Evolutionary conservation across 164 flowering plant genomes (phyloP).

Genomic region (Berberis thunbergii): DNA sequence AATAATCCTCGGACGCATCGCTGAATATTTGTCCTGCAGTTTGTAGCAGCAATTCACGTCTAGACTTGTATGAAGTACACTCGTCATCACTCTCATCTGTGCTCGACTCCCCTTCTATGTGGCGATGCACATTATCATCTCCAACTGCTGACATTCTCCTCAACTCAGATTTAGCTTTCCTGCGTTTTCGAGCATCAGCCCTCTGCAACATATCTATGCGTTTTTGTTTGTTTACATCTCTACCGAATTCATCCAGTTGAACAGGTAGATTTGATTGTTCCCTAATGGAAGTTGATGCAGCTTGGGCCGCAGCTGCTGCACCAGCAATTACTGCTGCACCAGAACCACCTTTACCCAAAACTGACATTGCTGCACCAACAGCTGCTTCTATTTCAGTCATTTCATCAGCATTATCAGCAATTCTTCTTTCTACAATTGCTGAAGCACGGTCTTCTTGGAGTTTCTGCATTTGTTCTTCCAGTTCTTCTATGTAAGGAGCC

Average conservation of each 20-base stretch:
- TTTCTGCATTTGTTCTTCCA: slow-evolving; percentile 87
- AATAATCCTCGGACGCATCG: slow-evolving; percentile 78
- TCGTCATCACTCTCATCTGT: slow-evolving; percentile 97
- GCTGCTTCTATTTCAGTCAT: slow-evolving; percentile 78
- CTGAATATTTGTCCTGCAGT: slow-evolving; percentile 68
- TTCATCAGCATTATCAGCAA: slow-evolving; percentile 74
- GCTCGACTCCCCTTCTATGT: slow-evolving; percentile 88
- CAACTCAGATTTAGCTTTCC: slow-evolving; percentile 48
- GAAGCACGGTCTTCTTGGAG: slow-evolving; percentile 78
- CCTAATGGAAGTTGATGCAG: slow-evolving; percentile 41
- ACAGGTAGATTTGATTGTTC: slow-evolving; percentile 50
- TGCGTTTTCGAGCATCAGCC: slow-evolving; percentile 58
- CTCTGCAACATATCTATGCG: slow-evolving; percentile 63
- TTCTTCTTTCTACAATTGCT: slow-evolving; percentile 62
- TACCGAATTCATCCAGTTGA: slow-evolving; percentile 80
- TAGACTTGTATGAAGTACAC: slow-evolving; percentile 53
- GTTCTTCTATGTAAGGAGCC: slow-evolving; percentile 89
- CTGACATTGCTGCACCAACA: slow-evolving; percentile 57
- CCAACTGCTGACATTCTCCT: slow-evolving; percentile 48
- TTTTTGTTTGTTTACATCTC: slow-evolving; percentile 76
- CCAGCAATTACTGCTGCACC: slow-evolving; percentile 33
- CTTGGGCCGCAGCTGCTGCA: slow-evolving; percentile 61
- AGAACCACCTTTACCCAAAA: slow-evolving; percentile 47
- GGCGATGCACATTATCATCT: slow-evolving; percentile 27
- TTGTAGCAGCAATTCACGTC: slow-evolving; percentile 49